phyloP scores from a whole-genome alignment of 2,329 filamentous ascomycete genomes.

The Penicillium sp. region DNA sequence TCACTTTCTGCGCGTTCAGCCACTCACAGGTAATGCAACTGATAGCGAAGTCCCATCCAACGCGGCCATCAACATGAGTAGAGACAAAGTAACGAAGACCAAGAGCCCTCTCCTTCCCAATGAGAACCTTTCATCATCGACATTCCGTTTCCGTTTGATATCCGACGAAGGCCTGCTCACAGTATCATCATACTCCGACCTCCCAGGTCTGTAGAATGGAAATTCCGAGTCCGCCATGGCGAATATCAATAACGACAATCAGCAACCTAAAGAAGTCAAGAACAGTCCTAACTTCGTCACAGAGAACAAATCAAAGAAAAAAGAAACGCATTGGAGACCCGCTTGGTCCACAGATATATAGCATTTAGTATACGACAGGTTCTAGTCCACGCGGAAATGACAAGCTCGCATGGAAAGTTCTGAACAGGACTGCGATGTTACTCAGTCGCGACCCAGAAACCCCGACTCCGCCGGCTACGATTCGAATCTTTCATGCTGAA shows the following conservation, averaged over 20 bases:
- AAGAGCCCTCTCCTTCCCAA: slow-evolving; percentile 20
- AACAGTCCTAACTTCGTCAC: background rate
- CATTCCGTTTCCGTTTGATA: background rate
- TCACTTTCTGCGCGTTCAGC: rapidly evolving
- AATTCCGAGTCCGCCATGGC: slow-evolving; percentile 8
- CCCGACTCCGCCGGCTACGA: background rate
- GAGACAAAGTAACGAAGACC: slow-evolving; percentile 23
- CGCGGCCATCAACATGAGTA: slow-evolving; percentile 27
- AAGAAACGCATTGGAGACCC: background rate
- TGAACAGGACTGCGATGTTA: slow-evolving; percentile 7
- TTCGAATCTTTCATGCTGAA: background rate
- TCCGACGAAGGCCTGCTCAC: slow-evolving; percentile 13
- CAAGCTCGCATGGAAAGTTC: background rate
- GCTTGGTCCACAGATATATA: background rate
- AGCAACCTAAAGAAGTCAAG: background rate
- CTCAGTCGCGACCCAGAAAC: slow-evolving; percentile 1
- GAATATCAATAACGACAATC: background rate
- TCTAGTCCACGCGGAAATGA: background rate
- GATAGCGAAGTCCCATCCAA: slow-evolving; percentile 28
- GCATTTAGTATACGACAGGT: background rate
- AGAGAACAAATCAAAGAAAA: background rate
- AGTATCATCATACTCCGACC: slow-evolving; percentile 2
- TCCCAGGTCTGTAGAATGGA: slow-evolving; percentile 12
- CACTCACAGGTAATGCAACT: slow-evolving; percentile 24
- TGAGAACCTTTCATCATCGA: slow-evolving; percentile 18